phyloP scores from a whole-genome alignment of 176 grass and related monocot genomes.

The Bromus sterilis region DNA sequence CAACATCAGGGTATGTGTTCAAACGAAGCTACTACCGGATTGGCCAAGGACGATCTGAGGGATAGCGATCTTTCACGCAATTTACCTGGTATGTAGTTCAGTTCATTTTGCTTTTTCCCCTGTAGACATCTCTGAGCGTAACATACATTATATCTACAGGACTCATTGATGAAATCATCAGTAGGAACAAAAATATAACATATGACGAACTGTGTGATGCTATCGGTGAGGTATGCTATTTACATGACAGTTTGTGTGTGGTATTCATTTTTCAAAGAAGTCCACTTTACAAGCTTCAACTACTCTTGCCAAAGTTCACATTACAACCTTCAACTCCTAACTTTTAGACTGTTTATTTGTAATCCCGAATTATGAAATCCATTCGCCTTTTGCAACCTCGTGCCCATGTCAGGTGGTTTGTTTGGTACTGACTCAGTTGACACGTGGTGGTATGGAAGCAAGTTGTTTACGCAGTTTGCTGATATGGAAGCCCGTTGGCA shows the following conservation, averaged over 20 bases:
- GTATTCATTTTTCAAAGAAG: background rate
- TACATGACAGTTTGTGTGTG: background rate
- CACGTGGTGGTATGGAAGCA: background rate
- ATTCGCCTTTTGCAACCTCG: background rate
- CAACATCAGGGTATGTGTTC: conserved; percentile 45
- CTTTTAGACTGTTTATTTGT: background rate
- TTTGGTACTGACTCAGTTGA: background rate
- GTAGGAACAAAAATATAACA: conserved; percentile 56
- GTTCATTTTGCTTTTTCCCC: conserved; percentile 9
- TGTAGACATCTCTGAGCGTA: conserved; percentile 1
- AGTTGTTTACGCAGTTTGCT: background rate
- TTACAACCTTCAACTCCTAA: background rate
- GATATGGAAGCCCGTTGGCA: background rate
- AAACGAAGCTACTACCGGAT: conserved; percentile 31
- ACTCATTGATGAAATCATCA: conserved; percentile 75
- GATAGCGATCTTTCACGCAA: conserved; percentile 27
- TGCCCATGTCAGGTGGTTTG: background rate
- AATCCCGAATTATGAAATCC: background rate
- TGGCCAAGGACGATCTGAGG: conserved; percentile 16
- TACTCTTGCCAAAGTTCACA: background rate
- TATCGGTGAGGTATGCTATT: conserved; percentile 54
- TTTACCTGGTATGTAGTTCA: conserved; percentile 63
- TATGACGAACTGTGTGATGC: conserved; percentile 65
- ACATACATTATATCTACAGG: conserved; percentile 44
- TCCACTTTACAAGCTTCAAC: background rate